phyloP scores from a whole-genome alignment of 1,139 yeast genomes.

The Taiozyma onychis region DNA sequence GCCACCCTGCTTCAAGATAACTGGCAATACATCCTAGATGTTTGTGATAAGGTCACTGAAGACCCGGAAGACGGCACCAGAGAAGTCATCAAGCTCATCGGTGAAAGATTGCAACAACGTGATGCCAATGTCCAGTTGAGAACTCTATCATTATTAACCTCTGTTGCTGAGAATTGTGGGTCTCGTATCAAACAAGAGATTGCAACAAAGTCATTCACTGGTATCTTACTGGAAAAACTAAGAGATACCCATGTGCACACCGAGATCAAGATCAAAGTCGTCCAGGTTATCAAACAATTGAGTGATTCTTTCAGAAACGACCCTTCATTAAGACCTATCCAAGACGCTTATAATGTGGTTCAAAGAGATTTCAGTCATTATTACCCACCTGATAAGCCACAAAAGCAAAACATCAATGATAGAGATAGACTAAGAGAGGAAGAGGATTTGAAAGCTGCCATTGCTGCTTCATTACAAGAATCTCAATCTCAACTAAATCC shows the following conservation, averaged over 20 bases:
- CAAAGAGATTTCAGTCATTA: constrained; percentile 40
- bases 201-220: constrained; percentile 64
- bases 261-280: constrained; percentile 59
- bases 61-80: constrained; percentile 57
- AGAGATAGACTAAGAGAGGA: constrained; percentile 60
- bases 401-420: constrained; percentile 45
- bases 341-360: constrained; percentile 50
- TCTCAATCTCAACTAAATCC: constrained; percentile 6
- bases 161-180: constrained; percentile 92
- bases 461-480: constrained; percentile 57
- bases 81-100: constrained; percentile 31
- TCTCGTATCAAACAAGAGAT: constrained; percentile 78
- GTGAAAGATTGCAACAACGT: constrained; percentile 43
- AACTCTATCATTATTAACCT: constrained; percentile 61
- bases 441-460: constrained; percentile 71
- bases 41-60: constrained; percentile 70
- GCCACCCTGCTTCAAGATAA: constrained; percentile 77
- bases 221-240: constrained; percentile 48
- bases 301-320: constrained; percentile 53
- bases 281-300: constrained; percentile 65
- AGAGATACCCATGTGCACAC: constrained; percentile 56
- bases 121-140: constrained; percentile 83
- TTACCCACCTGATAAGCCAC: constrained; percentile 55
- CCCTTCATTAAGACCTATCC: constrained; percentile 69
- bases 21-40: constrained; percentile 79